These are phyloP conservation scores for Pseudocercospora fuligena DNA, from an alignment of 2,329 filamentous ascomycete species.

Conservation along the genomic window DNA sequence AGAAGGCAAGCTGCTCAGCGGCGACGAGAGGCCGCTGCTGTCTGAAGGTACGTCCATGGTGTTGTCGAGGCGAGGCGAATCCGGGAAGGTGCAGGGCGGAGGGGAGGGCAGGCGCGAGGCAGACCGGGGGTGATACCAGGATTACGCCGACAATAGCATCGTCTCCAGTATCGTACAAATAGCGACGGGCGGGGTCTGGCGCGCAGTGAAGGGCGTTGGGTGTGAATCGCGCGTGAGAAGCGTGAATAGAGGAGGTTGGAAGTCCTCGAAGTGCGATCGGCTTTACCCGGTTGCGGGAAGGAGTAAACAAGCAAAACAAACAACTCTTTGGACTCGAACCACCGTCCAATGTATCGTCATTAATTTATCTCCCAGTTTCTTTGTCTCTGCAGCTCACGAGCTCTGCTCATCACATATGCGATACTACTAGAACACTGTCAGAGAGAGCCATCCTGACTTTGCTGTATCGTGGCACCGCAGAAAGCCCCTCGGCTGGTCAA, in stretches of 20 bases:
- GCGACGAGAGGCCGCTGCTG: conserved; percentile 27
- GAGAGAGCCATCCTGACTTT: not conserved
- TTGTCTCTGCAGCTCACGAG: not conserved
- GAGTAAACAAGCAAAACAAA: not conserved
- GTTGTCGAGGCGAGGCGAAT: conserved; percentile 15
- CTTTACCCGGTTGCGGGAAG: not conserved
- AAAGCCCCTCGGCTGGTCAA: not conserved
- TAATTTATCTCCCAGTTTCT: not conserved
- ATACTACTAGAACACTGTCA: not conserved
- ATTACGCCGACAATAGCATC: conserved; percentile 19
- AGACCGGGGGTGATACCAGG: not conserved
- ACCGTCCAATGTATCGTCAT: not conserved
- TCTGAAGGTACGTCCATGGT: conserved; percentile 16
- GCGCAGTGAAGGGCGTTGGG: conserved; percentile 14
- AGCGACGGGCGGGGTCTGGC: conserved; percentile 3
- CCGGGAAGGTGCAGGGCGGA: conserved; percentile 11
- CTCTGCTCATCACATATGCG: not conserved
- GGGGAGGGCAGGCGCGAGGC: not conserved
- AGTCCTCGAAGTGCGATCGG: not conserved
- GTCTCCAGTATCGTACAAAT: conserved; percentile 2
- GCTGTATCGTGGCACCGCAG: not conserved
- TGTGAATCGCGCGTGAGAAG: conserved; percentile 11
- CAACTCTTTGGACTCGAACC: not conserved
- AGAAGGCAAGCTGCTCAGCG: conserved; percentile 34
- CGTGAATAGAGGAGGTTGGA: conserved; percentile 14